phyloP scores from a whole-genome alignment of 352 stramenopile species.

The Phytophthora sp. region DNA sequence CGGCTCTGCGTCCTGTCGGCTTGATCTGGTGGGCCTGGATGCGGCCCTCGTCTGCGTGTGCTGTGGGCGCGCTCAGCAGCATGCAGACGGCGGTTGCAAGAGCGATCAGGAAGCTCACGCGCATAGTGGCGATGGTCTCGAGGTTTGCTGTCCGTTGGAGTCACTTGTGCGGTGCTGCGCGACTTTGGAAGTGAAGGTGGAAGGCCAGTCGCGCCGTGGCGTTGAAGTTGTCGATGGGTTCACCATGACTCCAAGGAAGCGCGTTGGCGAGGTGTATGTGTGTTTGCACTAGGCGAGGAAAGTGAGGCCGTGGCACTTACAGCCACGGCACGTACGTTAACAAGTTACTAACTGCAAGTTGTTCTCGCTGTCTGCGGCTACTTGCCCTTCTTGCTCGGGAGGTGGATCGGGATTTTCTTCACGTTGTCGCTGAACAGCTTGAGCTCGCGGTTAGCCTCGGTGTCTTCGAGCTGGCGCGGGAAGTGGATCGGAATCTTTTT shows the following conservation, averaged over 20 bases:
- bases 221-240: conserved; percentile 17
- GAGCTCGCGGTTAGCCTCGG: not conserved
- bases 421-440: not conserved
- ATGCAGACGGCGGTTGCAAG: conserved; percentile 3
- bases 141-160: not conserved
- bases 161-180: conserved; percentile 12
- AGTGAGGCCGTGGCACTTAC: too few species aligned
- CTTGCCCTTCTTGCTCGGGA: not conserved
- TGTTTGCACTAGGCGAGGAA: too few species aligned
- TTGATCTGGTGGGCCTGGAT: conserved; percentile 20
- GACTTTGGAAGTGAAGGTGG: conserved; percentile 16
- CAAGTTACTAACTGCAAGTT: too few species aligned
- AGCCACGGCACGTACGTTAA: too few species aligned
- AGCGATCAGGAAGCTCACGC: conserved; percentile 13
- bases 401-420: not conserved
- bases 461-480: not conserved
- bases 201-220: not conserved
- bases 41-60: conserved; percentile 14
- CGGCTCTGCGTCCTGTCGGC: conserved; percentile 2
- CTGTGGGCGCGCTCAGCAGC: not conserved
- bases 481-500: not conserved
- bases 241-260: too few species aligned
- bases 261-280: too few species aligned
- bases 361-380: too few species aligned
- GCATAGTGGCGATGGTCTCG: conserved; percentile 11